phyloP scores from a whole-genome alignment of 2,329 filamentous ascomycete genomes.

The Venturia effusa region DNA sequence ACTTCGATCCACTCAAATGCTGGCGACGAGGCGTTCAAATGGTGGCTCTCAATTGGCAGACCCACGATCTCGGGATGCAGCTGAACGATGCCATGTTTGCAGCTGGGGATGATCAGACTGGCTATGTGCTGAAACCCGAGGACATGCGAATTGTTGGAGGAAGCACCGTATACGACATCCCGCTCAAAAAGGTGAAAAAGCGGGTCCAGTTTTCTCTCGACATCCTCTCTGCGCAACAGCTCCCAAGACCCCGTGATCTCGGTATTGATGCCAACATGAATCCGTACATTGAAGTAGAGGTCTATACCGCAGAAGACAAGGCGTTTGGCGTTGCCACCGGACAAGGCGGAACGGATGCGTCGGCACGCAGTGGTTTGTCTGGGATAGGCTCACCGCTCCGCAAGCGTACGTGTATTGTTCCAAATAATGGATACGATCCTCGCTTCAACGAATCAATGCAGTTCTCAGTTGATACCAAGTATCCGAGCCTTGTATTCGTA shows the following conservation, averaged over 20 bases:
- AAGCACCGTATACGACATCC: conserved; percentile 38
- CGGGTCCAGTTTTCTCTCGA: conserved; percentile 77
- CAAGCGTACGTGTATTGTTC: conserved; percentile 68
- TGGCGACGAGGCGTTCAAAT: conserved; percentile 97
- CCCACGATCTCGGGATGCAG: conserved; percentile 90
- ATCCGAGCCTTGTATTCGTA: conserved; percentile 86
- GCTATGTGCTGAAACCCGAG: conserved; percentile 87
- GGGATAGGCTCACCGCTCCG: conserved; percentile 63
- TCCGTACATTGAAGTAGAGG: conserved; percentile 88
- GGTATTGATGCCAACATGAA: conserved; percentile 69
- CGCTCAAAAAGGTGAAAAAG: conserved; percentile 62
- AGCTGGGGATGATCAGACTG: conserved; percentile 71
- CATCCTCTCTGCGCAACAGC: conserved; percentile 86
- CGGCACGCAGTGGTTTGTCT: conserved; percentile 51
- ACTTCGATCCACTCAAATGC: conserved; percentile 87
- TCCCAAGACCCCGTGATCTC: conserved; percentile 70
- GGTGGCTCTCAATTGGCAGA: conserved; percentile 97
- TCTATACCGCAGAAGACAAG: conserved; percentile 90
- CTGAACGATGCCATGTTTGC: conserved; percentile 98
- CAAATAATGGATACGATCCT: conserved; percentile 89
- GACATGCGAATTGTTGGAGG: conserved; percentile 51
- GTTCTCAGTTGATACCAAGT: conserved; percentile 83
- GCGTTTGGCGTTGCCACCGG: conserved; percentile 59
- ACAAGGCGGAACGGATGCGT: conserved; percentile 55
- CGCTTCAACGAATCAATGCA: conserved; percentile 70